Percentiles rank a stretch among this genome's conserved stretches.
Conservation (phyloP, 1,139 yeast species). For the Nakaseomyces glabratus region DNA sequence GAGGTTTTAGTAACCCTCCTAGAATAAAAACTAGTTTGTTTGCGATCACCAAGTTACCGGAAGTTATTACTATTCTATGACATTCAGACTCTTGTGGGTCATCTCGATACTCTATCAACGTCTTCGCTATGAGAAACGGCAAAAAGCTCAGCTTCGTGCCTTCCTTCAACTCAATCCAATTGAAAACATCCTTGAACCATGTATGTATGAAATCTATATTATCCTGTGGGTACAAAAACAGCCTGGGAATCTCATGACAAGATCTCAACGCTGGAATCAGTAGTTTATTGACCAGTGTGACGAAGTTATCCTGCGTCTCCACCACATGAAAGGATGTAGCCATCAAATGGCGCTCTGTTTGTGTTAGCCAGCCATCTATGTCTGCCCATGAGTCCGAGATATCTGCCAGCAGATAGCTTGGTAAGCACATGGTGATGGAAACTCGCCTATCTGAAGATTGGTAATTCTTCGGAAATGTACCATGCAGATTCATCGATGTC, state of each 20-base stretch:
- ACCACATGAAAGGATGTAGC: constrained; percentile 10
- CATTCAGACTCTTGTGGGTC: constrained; percentile 30
- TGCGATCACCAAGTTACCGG: constrained; percentile 54
- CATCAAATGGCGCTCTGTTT: constrained; percentile 19
- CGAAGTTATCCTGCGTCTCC: constrained; percentile 10
- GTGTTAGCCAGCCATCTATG: constrained; percentile 23
- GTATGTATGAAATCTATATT: constrained; percentile 30
- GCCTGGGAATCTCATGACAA: constrained; percentile 30
- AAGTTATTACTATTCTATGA: constrained; percentile 46
- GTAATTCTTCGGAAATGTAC: constrained; percentile 1
- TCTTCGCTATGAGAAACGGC: constrained; percentile 39
- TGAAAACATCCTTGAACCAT: constrained; percentile 50
- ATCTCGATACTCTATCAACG: constrained; percentile 35
- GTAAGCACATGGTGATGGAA: constrained; percentile 28
- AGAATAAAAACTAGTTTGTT: constrained; percentile 48
- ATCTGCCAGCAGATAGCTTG: constrained; percentile 21
- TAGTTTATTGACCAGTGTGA: constrained; percentile 24
- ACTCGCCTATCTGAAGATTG: constrained; percentile 13
- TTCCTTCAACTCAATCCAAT: constrained; percentile 57
- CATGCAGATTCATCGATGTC: constrained; percentile 3
- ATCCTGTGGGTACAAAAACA: constrained; percentile 29
- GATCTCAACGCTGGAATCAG: constrained; percentile 28
- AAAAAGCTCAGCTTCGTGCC: constrained; percentile 38
- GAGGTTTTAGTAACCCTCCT: constrained; percentile 36
- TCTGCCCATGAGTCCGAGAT: constrained; percentile 26